phyloP scores from a whole-genome alignment of 1,139 yeast genomes.

The Debaryomyces sp. region DNA sequence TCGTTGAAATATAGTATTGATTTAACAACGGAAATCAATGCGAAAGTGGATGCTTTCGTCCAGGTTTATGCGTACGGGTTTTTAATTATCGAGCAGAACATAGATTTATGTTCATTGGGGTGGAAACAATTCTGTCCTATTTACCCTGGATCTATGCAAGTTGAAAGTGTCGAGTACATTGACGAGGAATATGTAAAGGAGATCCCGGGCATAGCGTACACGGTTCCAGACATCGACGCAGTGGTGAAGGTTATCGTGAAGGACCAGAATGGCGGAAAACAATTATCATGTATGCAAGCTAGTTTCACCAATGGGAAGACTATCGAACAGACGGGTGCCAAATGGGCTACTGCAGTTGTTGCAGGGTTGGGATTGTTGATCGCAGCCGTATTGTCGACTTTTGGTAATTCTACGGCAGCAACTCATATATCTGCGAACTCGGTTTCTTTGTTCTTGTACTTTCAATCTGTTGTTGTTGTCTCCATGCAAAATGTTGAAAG shows the following conservation, averaged over 20 bases:
- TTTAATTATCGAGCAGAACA: conserved; percentile 51
- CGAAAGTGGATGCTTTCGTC: conserved; percentile 59
- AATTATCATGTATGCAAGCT: conserved; percentile 70
- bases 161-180: conserved; percentile 66
- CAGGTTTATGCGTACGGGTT: conserved; percentile 80
- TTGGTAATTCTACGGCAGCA: conserved; percentile 80
- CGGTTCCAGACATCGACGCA: conserved; percentile 80
- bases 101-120: conserved; percentile 61
- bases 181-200: conserved; percentile 42
- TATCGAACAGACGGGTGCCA: conserved; percentile 72
- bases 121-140: conserved; percentile 85
- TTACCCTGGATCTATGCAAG: conserved; percentile 68
- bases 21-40: conserved; percentile 60
- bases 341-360: conserved; percentile 82
- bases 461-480: conserved; percentile 75
- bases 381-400: conserved; percentile 68
- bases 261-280: conserved; percentile 38
- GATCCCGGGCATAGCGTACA: conserved; percentile 73
- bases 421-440: conserved; percentile 78
- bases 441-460: conserved; percentile 70
- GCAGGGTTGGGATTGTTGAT: conserved; percentile 77
- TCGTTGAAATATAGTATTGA: conserved; percentile 64
- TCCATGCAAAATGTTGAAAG: conserved; percentile 73
- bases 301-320: conserved; percentile 73
- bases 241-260: conserved; percentile 56